Conservation (phyloP, 2,329 filamentous ascomycete species). For the Botrytis medusae region DNA sequence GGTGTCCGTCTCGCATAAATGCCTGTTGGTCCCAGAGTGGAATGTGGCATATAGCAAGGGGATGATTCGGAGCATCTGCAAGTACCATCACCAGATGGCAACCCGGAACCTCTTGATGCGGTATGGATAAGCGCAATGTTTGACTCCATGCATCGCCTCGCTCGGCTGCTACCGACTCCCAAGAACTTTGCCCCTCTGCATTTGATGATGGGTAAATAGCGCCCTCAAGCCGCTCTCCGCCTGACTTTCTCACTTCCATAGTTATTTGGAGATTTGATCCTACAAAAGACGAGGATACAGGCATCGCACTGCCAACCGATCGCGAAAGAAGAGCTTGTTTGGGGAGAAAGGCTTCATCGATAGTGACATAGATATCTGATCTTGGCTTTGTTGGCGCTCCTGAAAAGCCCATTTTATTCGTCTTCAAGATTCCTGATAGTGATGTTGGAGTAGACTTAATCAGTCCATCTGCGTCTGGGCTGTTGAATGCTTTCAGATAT, state of each 20-base stretch:
- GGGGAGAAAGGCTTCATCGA: slow-evolving; percentile 76
- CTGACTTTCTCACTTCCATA: slow-evolving; percentile 77
- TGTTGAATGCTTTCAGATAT: slow-evolving; percentile 74
- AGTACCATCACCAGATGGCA: slow-evolving; percentile 89
- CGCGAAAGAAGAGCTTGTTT: slow-evolving; percentile 70
- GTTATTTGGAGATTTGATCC: slow-evolving; percentile 82
- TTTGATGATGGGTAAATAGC: slow-evolving; percentile 90
- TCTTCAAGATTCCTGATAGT: slow-evolving; percentile 76
- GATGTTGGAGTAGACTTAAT: slow-evolving; percentile 86
- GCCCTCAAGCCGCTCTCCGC: slow-evolving; percentile 79
- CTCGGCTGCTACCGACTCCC: slow-evolving; percentile 80
- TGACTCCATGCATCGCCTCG: slow-evolving; percentile 84
- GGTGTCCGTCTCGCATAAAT: slow-evolving; percentile 82
- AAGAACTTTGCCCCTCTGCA: slow-evolving; percentile 73
- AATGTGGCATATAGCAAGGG: slow-evolving; percentile 90
- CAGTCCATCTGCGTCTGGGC: slow-evolving; percentile 74
- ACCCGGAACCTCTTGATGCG: slow-evolving; percentile 74
- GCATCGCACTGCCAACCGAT: slow-evolving; percentile 70
- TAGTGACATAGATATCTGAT: slow-evolving; percentile 92
- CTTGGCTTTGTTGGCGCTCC: slow-evolving; percentile 84
- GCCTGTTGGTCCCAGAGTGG: slow-evolving; percentile 91
- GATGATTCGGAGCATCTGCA: slow-evolving; percentile 79
- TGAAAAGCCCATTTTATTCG: slow-evolving; percentile 88
- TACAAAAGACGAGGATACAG: slow-evolving; percentile 60
- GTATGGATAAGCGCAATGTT: slow-evolving; percentile 77